Percentiles rank a stretch among this genome's conserved stretches.
These are phyloP conservation scores for Leishmania tarentolae DNA, from an alignment of 208 protist species.

Conservation along the genomic window DNA sequence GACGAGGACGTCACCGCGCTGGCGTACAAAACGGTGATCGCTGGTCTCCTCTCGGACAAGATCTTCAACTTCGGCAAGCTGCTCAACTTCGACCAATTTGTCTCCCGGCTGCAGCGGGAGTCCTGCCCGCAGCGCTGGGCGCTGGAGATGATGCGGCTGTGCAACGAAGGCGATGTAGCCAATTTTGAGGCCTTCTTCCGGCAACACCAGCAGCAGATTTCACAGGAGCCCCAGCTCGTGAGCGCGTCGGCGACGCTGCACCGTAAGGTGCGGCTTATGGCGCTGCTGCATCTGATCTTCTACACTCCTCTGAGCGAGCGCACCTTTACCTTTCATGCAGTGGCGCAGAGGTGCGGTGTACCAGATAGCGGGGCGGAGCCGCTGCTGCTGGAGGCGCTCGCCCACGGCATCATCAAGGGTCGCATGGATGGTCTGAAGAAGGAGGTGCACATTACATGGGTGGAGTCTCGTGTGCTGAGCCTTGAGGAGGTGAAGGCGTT, in stretches of 20 bases:
- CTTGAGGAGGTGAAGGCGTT: constrained; percentile 77
- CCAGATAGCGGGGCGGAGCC: constrained; percentile 85
- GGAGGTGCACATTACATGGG: constrained; percentile 87
- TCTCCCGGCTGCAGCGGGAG: constrained; percentile 34
- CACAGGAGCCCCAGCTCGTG: constrained; percentile 37
- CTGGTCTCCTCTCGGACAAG: constrained; percentile 80
- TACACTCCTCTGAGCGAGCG: constrained; percentile 92
- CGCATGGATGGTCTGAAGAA: constrained; percentile 92
- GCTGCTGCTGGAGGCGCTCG: constrained; percentile 94
- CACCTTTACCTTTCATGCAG: constrained; percentile 76
- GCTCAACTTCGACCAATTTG: constrained; percentile 69
- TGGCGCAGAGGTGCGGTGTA: constrained; percentile 74
- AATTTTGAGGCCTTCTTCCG: constrained; percentile 67
- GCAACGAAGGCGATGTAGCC: constrained; percentile 80
- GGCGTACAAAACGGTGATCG: constrained; percentile 75
- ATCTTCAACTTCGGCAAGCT: constrained; percentile 91
- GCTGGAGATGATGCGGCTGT: constrained; percentile 73
- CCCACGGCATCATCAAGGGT: constrained; percentile 93
- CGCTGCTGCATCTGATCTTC: constrained; percentile 96
- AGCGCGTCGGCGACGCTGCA: constrained; percentile 31
- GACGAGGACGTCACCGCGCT: constrained; percentile 60
- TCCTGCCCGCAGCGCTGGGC: constrained; percentile 54
- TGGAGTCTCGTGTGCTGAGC: constrained; percentile 87
- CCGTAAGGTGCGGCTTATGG: constrained; percentile 91
- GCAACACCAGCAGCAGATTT: constrained; percentile 44